phyloP scores from a whole-genome alignment of 345 rosid species.

The Atalantia buxifolia region DNA sequence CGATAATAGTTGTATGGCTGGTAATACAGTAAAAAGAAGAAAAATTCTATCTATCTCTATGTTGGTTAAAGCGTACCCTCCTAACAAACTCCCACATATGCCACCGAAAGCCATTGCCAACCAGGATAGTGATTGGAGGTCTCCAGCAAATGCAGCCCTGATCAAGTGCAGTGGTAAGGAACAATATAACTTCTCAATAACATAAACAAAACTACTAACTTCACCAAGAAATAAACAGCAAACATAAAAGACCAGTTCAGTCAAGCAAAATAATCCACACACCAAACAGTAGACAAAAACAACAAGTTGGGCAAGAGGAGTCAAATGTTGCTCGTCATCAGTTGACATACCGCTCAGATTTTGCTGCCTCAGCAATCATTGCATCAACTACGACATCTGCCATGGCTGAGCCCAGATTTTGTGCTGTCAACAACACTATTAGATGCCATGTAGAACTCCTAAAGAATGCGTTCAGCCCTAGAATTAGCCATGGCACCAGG shows the following conservation, averaged over 20 bases:
- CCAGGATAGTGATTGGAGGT: conserved; percentile 93
- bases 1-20: conserved; percentile 69
- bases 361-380: conserved; percentile 95
- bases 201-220: background rate
- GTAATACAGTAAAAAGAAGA: conserved; percentile 70
- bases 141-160: conserved; percentile 95
- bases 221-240: background rate
- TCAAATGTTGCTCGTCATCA: background rate
- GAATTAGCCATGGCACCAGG: conserved; percentile 84
- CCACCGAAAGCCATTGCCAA: conserved; percentile 93
- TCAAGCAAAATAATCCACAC: background rate
- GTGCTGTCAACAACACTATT: conserved; percentile 65
- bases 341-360: conserved; percentile 56
- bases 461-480: conserved; percentile 49
- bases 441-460: conserved; percentile 66
- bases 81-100: conserved; percentile 81
- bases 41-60: conserved; percentile 67
- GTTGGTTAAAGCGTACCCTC: conserved; percentile 79
- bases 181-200: background rate
- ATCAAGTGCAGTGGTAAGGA: conserved; percentile 9
- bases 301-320: background rate
- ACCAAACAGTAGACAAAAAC: background rate
- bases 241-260: background rate
- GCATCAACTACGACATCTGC: conserved; percentile 97
- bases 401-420: conserved; percentile 94